Evolutionary conservation across 2,329 filamentous ascomycete genomes (phyloP).

Genomic region (Fusarium falciforme): DNA sequence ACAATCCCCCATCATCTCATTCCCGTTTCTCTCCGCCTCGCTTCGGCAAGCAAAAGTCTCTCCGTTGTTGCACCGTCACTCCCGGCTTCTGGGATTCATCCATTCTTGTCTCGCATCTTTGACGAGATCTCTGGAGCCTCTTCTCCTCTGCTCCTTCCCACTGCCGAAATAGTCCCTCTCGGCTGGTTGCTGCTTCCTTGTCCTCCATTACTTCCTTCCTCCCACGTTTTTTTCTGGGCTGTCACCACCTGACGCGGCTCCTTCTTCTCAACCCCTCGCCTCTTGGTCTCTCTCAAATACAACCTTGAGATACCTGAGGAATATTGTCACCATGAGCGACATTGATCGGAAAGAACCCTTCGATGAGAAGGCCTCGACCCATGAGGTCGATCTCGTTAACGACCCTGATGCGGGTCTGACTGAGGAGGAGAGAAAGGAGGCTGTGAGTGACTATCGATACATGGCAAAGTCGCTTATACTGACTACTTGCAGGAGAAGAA

Average conservation of each 20-base stretch:
- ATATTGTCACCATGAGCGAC: conserved; percentile 47
- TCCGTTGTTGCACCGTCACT: conserved; percentile 40
- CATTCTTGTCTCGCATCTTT: conserved; percentile 36
- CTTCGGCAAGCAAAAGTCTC: conserved; percentile 33
- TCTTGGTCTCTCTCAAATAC: conserved; percentile 5
- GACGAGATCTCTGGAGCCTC: conserved; percentile 30
- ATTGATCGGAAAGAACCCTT: conserved; percentile 45
- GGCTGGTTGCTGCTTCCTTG: conserved; percentile 39
- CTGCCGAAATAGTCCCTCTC: conserved; percentile 19
- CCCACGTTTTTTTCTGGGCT: conserved; percentile 34
- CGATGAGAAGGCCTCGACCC: conserved; percentile 46
- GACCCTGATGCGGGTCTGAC: conserved; percentile 71
- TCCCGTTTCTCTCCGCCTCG: conserved; percentile 23
- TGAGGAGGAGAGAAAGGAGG: conserved; percentile 69
- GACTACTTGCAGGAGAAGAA: conserved; percentile 64
- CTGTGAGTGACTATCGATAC: conserved; percentile 59
- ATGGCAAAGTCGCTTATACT: conserved; percentile 5
- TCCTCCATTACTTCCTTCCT: conserved; percentile 30
- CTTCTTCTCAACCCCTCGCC: conserved; percentile 1
- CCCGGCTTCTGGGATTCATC: conserved; percentile 33
- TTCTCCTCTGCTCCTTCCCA: not conserved
- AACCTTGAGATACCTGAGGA: not conserved
- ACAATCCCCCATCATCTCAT: not conserved
- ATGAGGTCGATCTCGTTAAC: conserved; percentile 42
- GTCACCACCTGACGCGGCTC: conserved; percentile 19